Conservation (phyloP, 768 basidiomycete genomes). For the Russula virescens region DNA sequence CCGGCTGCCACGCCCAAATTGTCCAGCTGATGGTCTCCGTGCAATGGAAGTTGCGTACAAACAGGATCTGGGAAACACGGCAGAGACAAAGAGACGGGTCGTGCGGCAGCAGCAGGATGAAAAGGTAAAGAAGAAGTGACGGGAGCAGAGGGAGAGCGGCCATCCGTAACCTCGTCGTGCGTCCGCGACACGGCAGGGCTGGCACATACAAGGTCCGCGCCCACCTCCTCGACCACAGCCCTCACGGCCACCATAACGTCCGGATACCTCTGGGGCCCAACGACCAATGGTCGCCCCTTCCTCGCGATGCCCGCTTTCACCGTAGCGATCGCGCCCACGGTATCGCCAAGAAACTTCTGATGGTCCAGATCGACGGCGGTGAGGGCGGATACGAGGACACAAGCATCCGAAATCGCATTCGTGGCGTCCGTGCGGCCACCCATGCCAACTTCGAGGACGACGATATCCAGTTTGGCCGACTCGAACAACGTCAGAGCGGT, state of each 20-base stretch:
- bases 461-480: constrained; percentile 61
- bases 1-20: constrained; percentile 72
- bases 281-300: constrained; percentile 50
- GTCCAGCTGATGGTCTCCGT: constrained; percentile 78
- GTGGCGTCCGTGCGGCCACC: constrained; percentile 92
- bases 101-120: constrained; percentile 35
- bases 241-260: constrained; percentile 44
- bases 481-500: constrained; percentile 78
- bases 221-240: constrained; percentile 37
- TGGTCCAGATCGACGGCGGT: constrained; percentile 92
- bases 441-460: constrained; percentile 91
- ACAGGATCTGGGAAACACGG: constrained; percentile 42
- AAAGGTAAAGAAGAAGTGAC: constrained; percentile 29
- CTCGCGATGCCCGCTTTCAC: constrained; percentile 85
- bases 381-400: constrained; percentile 71
- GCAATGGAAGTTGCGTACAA: constrained; percentile 53
- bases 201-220: constrained; percentile 34
- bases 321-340: constrained; percentile 62
- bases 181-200: constrained; percentile 33
- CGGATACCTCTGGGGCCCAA: constrained; percentile 56
- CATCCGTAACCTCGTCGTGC: constrained; percentile 36
- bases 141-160: constrained; percentile 27
- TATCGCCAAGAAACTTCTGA: constrained; percentile 79
- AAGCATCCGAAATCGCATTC: constrained; percentile 70
- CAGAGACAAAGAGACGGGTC: constrained; percentile 40